Percentiles rank a stretch among this genome's conserved stretches.
phyloP scores from a whole-genome alignment of 495 filamentous ascomycete genomes.

The Penicillium pulvis region DNA sequence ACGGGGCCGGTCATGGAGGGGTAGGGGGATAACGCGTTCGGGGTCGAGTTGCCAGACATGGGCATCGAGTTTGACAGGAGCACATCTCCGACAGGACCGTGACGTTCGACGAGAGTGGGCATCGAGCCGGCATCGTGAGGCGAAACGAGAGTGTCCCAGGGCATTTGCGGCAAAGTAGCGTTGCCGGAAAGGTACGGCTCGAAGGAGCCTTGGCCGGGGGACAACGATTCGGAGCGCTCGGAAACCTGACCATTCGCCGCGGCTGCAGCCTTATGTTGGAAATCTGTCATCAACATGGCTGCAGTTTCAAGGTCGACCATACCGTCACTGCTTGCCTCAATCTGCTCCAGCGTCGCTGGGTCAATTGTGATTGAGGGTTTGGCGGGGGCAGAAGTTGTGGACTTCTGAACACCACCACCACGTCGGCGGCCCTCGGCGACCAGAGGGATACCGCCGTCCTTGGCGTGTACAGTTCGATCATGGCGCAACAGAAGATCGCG shows the following conservation, averaged over 20 bases:
- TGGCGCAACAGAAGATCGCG: slow-evolving; percentile 95
- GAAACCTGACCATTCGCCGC: slow-evolving; percentile 75
- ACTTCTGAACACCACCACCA: slow-evolving; percentile 62
- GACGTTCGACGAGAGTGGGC: slow-evolving; percentile 67
- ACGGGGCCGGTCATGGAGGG: slow-evolving; percentile 73
- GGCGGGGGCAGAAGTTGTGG: slow-evolving; percentile 66
- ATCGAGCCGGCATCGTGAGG: slow-evolving; percentile 63
- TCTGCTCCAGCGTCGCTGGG: slow-evolving; percentile 86
- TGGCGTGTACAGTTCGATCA: slow-evolving; percentile 97
- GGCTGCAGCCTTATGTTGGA: slow-evolving; percentile 94
- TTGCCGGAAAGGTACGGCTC: slow-evolving; percentile 74
- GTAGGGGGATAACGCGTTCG: slow-evolving; percentile 79
- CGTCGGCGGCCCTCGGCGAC: slow-evolving; percentile 93
- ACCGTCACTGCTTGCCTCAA: slow-evolving; percentile 90
- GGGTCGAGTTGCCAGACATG: slow-evolving; percentile 70
- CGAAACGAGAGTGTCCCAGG: slow-evolving; percentile 83
- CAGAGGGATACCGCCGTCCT: slow-evolving; percentile 94
- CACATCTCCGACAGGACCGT: slow-evolving; percentile 57
- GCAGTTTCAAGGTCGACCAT: slow-evolving; percentile 97
- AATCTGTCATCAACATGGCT: slow-evolving; percentile 97
- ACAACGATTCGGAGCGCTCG: slow-evolving; percentile 71
- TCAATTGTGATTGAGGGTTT: slow-evolving; percentile 86
- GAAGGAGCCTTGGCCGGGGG: slow-evolving; percentile 65
- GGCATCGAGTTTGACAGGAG: slow-evolving; percentile 70
- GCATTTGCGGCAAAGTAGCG: slow-evolving; percentile 81